Evolutionary conservation across 2,329 filamentous ascomycete genomes (phyloP), one percentile per base, ranked within the genome.

Genomic region (Phaeosphaeriaceae sp.): DNA sequence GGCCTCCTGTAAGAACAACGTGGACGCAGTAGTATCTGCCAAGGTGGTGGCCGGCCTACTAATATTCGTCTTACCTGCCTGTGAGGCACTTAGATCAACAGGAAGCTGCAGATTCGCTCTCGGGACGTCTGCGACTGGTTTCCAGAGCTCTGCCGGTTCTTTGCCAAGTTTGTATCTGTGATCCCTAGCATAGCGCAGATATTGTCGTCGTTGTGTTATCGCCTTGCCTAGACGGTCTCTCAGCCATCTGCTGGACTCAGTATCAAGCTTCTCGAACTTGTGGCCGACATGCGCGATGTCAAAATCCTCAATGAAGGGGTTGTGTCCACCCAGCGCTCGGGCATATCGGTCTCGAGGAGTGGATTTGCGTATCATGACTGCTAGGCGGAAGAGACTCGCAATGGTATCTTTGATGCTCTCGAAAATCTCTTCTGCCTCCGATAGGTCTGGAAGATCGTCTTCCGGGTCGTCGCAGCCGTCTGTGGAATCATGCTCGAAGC

Each of bases 331-430:
- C 15, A 58, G 46, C 4, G 69, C 66, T 44, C 53, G 61, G 17
- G 59, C 61, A 52, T 71, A 73, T 7, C 70, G 58, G 50, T 73
- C 68, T 11, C 67, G 54, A 13, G 55, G 64, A 3, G 60, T 69
- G 1, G 64, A 62, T 13, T 64, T 72, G 22, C 61, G 53, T 24
- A 73, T 63, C 1, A 71, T 52, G 3, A 68, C 56, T 1, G 71
- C 69, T 9, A 70, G 59, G 19, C 62, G 65, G 56, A 74, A 65
- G 3, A 74, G 63, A 42, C 66, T 66, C 20, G 60, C 55, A 27
- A 73, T 61, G 11, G 46, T 62, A 15, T 70, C 65, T 19, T 55
- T 55, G 15, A 59, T 51, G 11, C 51, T 62, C 36, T 65, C 50
- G 13, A 63, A 55, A 3, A 70, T 52, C 53, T 72, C 71, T 25